Base-by-base conservation (phyloP, 2,329 filamentous ascomycete species). In the Exophiala spinifera region DNA sequence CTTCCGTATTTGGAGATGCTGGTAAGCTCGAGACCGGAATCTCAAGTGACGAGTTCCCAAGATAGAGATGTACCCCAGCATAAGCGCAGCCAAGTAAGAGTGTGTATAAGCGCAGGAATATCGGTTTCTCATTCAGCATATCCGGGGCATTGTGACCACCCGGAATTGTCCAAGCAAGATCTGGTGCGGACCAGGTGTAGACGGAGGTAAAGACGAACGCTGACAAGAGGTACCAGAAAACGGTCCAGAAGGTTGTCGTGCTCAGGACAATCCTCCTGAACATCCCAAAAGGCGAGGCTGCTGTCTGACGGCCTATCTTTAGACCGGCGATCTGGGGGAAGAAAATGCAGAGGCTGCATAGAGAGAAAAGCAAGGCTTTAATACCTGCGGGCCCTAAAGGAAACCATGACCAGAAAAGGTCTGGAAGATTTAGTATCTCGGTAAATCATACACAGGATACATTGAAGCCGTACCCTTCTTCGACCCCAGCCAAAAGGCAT, bases 301-400 rank as follows among this genome's bases (percentile, higher is more conserved):
- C 86, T 15, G 88, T 91, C 67, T 88, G 81, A 55, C 81, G 70
- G 63, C 87, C 88, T 60, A 88, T 79, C 67, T 92, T 89, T 71
- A 91, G 85, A 69, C 91, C 87, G 42, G 87, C 85, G 65, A 96
- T 89, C 66, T 91, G 89, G 48, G 96, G 81, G 63, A 96, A 80
- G 73, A 95, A 88, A 62, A 96, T 80, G 53, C 84, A 76, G 56
- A 96, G 81, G 56, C 83, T 84, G 63, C 86, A 87, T 58, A 88
- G 75, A 73, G 91, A 92, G 60, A 96, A 81, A 59, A 90, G 79
- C 14, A 86, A 68, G 4, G 89, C 82, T 63, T 91, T 87, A 51
- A 95, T 71, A 55, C 89, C 90, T 42, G 87, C 83, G 51, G 79
- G 79, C 48, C 90, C 88, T 36, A 96, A 65, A 20, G 91, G 91